Base-by-base conservation (phyloP, 257 asterid genomes). In the Primulina eburnea region DNA sequence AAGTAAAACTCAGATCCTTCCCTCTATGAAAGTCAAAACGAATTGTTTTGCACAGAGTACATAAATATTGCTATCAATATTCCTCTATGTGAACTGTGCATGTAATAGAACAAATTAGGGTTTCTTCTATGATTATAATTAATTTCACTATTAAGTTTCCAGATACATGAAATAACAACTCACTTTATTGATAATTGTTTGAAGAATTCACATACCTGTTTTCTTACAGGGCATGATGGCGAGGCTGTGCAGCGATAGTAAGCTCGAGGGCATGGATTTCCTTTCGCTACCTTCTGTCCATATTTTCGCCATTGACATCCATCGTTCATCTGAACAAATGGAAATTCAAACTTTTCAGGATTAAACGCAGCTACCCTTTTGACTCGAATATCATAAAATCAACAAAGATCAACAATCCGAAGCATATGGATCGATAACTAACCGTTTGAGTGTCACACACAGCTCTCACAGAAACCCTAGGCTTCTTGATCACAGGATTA, bases 221-320 rank as follows among this genome's bases (percentile, higher is more conserved):
- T 85, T 32, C 88, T 71, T 3, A 83, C 90, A 0, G 88, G 88
- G 71, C 90, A 85, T 2, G 77, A 57, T 0, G 90, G 20, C 0
- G 90, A 81, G 8, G 74, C 71, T 3, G 86, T 79, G 82, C 90
- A 85, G 18, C 90, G 86, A 43, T 85, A 85, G 62, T 85, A 85
- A 55, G 85, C 86, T n/a, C 85, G 75, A 16, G 91, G 89, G 74
- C 87, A 86, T 33, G 90, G 90, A 71, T 83, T 85, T 37, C 84
- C 84, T 73, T 83, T 85, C 1, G 90, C 74, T 50, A 67, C 72
- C 71, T 85, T 85, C 60, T 85, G 90, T 20, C 90, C 90, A 14
- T 85, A 85, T 73, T 85, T 85, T 72, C 88, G 75, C 90, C 90
- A 85, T 61, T 79, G 90, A 18, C 90, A 85, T 62, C 90, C 90